phyloP scores from a whole-genome alignment of 768 basidiomycete species.

The Neoboletus subvelutipes region DNA sequence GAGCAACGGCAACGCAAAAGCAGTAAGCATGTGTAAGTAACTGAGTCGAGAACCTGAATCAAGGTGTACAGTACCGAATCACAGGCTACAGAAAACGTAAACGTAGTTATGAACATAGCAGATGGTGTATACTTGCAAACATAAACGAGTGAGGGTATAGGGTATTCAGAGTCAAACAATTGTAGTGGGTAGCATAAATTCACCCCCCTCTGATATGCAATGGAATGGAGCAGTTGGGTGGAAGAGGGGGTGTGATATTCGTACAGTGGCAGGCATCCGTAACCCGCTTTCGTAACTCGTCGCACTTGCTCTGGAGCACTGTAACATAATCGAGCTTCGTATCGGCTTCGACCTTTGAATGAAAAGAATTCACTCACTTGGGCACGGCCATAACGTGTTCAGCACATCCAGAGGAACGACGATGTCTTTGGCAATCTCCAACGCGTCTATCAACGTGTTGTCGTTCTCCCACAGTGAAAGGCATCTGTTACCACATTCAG shows the following conservation, averaged over 20 bases:
- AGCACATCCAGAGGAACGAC: conserved; percentile 63
- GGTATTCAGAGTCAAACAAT: conserved; percentile 9
- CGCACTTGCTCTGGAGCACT: conserved; percentile 51
- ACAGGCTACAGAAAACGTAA: conserved; percentile 29
- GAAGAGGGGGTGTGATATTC: conserved; percentile 42
- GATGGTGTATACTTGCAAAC: conserved; percentile 28
- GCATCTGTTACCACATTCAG: conserved; percentile 42
- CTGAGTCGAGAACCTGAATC: conserved; percentile 1
- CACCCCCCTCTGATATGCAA: conserved; percentile 30
- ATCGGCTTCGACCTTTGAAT: conserved; percentile 7
- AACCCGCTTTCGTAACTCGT: conserved; percentile 49
- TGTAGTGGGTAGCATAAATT: conserved; percentile 5
- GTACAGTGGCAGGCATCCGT: conserved; percentile 47
- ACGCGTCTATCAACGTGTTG: conserved; percentile 50
- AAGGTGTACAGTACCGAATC: conserved; percentile 29
- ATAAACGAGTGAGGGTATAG: conserved; percentile 29
- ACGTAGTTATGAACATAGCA: conserved; percentile 29
- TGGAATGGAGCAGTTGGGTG: conserved; percentile 40
- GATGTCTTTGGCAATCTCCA: conserved; percentile 67
- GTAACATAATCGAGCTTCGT: conserved; percentile 5
- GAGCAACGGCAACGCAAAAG: conserved; percentile 2
- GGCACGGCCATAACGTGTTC: conserved; percentile 68
- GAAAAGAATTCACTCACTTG: conserved; percentile 35
- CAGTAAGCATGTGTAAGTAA: conserved; percentile 12
- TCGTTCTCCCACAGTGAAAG: conserved; percentile 67